Evolutionary conservation across 192 early-diverging fungal genomes (phyloP), one percentile per base, ranked within the genome.

Genomic region (Backusella tuberculispora): DNA sequence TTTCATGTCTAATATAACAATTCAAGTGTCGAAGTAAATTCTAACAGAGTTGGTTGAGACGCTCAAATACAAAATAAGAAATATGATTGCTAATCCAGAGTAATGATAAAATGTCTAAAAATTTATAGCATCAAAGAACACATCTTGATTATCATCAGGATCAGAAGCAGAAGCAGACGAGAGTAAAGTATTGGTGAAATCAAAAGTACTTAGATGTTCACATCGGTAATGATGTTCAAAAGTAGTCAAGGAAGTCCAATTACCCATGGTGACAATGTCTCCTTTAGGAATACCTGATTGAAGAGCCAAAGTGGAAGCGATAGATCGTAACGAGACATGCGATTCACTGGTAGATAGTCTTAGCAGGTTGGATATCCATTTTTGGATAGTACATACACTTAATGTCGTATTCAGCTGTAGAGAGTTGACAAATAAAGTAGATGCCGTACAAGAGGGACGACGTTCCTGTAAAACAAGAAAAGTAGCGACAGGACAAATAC

Each of bases 221-320:
- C 69, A 24, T 5, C 69, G 69, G n/a, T 70, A 70, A 14, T 48
- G 69, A 34, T 50, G 5, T 37, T 70, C 69, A 19, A 70, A 70
- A 6, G 47, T 48, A 0, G 46, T 15, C 15, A 26, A 46, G 1
- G 69, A 48, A 1, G 69, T 26, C 69, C 69, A 70, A 48, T 70
- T 70, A 26, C 69, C 69, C 2, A 70, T 10, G 1, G 47, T 70
- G 9, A 70, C 47, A 2, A 70, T 48, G 29, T 70, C 69, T 38
- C 37, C 69, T 29, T 70, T 70, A n/a, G 47, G 46, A 47, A n/a
- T n/a, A n/a, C n/a, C n/a, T n/a, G n/a, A n/a, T n/a, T n/a, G n/a
- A n/a, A n/a, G n/a, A n/a, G n/a, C 24, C 46, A 53, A 38, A 29
- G 41, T 3, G 66, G 41, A 10, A 50, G 34, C 45, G 46, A 46